Base-by-base conservation (phyloP, 2,329 filamentous ascomycete genomes). In the Aspergillus fructus region DNA sequence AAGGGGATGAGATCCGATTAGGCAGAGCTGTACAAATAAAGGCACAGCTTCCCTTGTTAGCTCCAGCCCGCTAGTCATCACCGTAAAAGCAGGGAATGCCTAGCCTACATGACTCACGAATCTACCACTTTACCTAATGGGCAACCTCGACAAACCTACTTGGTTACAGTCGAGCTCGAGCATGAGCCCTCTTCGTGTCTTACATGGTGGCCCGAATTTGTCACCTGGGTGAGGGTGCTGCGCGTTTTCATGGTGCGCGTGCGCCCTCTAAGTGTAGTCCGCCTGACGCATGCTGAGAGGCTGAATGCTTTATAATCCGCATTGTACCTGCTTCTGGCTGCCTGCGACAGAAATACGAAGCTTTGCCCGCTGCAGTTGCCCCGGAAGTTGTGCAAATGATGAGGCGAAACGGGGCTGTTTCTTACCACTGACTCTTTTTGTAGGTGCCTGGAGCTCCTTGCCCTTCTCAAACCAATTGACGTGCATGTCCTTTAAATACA, bases 231-330 rank as follows among this genome's bases (percentile, higher is more conserved):
- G 56, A 60, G 50, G 51, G 48, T 33, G 49, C 52, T 61, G 49
- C 34, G n/a, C 53, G 34, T 12, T 56, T 43, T 55, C 43, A 11
- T 27, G 12, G 45, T 24, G 56, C 64, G 62, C 63, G 63, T 65
- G 64, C 62, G 34, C 55, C 60, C 41, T 48, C 58, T 63, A 62
- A 61, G 61, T 65, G 61, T 47, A 9, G 56, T 27, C 52, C 59
- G 51, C 51, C 63, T 65, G 59, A 64, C 58, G 54, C 40, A 19
- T 13, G 53, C 50, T 19, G 17, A 42, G 48, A 49, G 62, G 62
- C 64, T 59, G 58, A 60, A 60, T 43, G 42, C 48, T 58, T 60
- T 59, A 64, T 52, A 62, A 58, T 30, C 23, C 34, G 42, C 40
- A 39, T 45, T 43, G 24, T 37, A 30, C 21, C 53, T 50, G 11